phyloP scores from a whole-genome alignment of 2,329 filamentous ascomycete species.

The Neonectria sp. region DNA sequence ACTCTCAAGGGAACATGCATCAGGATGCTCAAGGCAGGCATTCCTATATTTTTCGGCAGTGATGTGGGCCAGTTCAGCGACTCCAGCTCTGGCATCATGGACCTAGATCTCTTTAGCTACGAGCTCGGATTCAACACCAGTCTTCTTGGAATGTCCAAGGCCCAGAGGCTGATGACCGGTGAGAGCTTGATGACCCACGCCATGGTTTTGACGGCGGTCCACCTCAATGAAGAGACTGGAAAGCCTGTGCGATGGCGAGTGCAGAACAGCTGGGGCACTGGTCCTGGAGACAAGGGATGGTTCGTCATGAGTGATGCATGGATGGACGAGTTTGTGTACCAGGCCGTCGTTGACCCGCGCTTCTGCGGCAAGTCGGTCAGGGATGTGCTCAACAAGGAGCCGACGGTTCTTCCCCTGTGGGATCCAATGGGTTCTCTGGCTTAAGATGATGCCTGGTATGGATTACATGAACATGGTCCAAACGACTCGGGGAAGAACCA shows the following conservation, averaged over 20 bases:
- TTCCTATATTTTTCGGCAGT: slow-evolving; percentile 90
- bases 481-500: background rate
- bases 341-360: slow-evolving; percentile 85
- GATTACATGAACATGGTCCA: background rate
- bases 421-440: slow-evolving; percentile 85
- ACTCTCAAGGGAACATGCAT: slow-evolving; percentile 82
- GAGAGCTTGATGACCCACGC: slow-evolving; percentile 92
- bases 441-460: slow-evolving; percentile 48
- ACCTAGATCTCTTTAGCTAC: slow-evolving; percentile 83
- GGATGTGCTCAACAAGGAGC: slow-evolving; percentile 79
- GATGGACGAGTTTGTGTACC: slow-evolving; percentile 88
- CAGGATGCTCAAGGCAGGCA: slow-evolving; percentile 81
- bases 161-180: slow-evolving; percentile 78
- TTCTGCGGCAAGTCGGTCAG: slow-evolving; percentile 76
- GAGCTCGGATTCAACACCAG: slow-evolving; percentile 86
- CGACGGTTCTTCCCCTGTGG: slow-evolving; percentile 82
- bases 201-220: slow-evolving; percentile 91
- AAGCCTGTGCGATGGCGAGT: slow-evolving; percentile 85
- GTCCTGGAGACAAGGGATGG: slow-evolving; percentile 82
- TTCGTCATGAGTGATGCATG: slow-evolving; percentile 90
- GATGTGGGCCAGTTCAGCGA: slow-evolving; percentile 90
- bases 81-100: slow-evolving; percentile 80
- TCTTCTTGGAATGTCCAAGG: slow-evolving; percentile 82
- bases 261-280: slow-evolving; percentile 87
- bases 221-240: slow-evolving; percentile 75